phyloP scores from a whole-genome alignment of 1,284 basidiomycete genomes.

The Moesziomyces parantarcticus region DNA sequence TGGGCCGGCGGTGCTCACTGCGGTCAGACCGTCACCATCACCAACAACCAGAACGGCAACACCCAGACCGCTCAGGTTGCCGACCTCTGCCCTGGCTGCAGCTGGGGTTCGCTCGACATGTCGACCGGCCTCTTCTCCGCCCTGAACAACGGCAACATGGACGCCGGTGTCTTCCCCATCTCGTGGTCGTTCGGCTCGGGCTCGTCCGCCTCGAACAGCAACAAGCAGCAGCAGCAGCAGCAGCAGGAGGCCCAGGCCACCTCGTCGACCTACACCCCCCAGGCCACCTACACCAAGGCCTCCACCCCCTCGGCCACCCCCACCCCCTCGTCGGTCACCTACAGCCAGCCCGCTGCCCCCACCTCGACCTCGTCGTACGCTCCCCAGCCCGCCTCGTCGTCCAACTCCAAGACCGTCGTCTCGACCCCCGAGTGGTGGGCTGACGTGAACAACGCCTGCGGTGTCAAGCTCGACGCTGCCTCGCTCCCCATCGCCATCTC shows the following conservation, averaged over 20 bases:
- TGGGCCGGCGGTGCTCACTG: constrained; percentile 69
- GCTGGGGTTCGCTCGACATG: constrained; percentile 80
- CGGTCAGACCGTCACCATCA: constrained; percentile 76
- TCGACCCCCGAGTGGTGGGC: constrained; percentile 50
- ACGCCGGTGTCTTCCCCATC: constrained; percentile 63
- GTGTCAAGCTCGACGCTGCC: constrained; percentile 24
- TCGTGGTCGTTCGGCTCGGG: constrained; percentile 53
- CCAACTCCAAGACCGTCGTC: constrained; percentile 44
- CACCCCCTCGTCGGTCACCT: constrained; percentile 22
- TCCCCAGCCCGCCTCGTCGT: constrained; percentile 38
- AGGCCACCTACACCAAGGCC: constrained; percentile 18
- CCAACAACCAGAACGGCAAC: constrained; percentile 73
- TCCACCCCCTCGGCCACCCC: constrained; percentile 14
- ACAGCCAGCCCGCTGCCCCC: constrained; percentile 9
- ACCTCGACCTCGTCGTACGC: constrained; percentile 19
- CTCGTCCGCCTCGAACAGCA: constrained; percentile 31
- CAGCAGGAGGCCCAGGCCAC: constrained; percentile 32
- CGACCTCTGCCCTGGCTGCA: constrained; percentile 80
- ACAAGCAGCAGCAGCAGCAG: constrained; percentile 36
- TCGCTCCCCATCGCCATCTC: constrained; percentile 53
- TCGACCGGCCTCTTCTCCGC: constrained; percentile 77
- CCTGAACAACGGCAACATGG: constrained; percentile 61
- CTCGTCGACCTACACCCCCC: constrained; percentile 32
- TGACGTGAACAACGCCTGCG: constrained; percentile 37
- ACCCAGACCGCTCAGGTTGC: constrained; percentile 75